phyloP scores from a whole-genome alignment of 75 land plant species.

The Cunninghamia lanceolata region DNA sequence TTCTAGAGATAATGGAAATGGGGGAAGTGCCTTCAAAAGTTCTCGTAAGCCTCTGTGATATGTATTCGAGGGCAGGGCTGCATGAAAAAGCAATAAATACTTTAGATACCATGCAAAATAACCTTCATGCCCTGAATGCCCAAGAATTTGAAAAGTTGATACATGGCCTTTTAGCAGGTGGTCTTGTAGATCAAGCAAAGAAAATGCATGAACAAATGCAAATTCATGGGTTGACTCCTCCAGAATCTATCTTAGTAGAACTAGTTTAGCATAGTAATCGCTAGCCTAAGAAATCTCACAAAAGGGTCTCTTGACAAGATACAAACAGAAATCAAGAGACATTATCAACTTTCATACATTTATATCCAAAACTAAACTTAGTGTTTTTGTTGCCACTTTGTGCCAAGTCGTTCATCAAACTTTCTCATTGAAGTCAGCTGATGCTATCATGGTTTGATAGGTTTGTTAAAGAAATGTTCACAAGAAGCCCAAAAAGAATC shows the following conservation, averaged over 20 bases:
- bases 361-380: not conserved
- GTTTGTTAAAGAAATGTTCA: not conserved
- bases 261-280: slow-evolving; percentile 2
- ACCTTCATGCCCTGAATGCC: slow-evolving; percentile 33
- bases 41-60: slow-evolving; percentile 61
- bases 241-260: slow-evolving; percentile 24
- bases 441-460: not conserved
- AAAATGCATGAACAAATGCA: slow-evolving; percentile 46
- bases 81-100: slow-evolving; percentile 52
- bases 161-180: slow-evolving; percentile 39
- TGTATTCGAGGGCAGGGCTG: slow-evolving; percentile 54
- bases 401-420: not conserved
- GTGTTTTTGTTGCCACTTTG: not conserved
- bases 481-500: not conserved
- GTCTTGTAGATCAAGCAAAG: slow-evolving; percentile 36
- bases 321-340: not conserved
- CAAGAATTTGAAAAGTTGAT: slow-evolving; percentile 56
- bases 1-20: slow-evolving; percentile 37
- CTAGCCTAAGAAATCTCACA: slow-evolving; percentile 4
- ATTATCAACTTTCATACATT: not conserved
- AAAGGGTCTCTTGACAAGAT: not conserved
- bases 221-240: slow-evolving; percentile 30
- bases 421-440: not conserved
- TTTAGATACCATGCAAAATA: slow-evolving; percentile 37
- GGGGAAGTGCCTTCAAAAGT: slow-evolving; percentile 27